phyloP scores from a whole-genome alignment of 208 protist genomes.

The Baffinella frigidus region DNA sequence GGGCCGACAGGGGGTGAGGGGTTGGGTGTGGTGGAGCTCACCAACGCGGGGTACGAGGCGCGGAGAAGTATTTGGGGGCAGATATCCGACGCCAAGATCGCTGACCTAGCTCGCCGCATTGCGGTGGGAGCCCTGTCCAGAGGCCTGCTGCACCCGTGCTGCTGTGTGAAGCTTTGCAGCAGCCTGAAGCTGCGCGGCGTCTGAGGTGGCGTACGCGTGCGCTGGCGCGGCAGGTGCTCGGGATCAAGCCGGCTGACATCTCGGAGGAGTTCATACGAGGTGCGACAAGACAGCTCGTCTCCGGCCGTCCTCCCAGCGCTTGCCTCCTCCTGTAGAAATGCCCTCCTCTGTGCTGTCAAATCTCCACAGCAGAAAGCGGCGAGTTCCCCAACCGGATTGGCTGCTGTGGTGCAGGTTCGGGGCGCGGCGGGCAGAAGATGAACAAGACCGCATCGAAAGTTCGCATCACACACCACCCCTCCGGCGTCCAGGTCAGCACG shows the following conservation, averaged over 20 bases:
- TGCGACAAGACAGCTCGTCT: too few species aligned
- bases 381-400: background rate
- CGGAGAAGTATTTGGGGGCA: background rate
- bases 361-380: background rate
- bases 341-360: background rate
- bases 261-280: background rate
- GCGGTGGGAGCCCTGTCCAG: background rate
- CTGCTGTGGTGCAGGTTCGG: too few species aligned
- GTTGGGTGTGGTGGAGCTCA: conserved; percentile 28
- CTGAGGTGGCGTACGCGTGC: too few species aligned
- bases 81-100: conserved; percentile 4
- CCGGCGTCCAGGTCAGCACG: background rate
- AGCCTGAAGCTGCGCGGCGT: too few species aligned
- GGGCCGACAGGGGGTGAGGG: too few species aligned
- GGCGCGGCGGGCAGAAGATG: conserved; percentile 14
- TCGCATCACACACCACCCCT: background rate
- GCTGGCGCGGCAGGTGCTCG: background rate
- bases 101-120: background rate
- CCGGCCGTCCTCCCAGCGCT: background rate
- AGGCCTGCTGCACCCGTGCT: too few species aligned
- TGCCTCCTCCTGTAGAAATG: background rate
- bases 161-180: too few species aligned
- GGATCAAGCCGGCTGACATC: background rate
- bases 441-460: conserved; percentile 14
- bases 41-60: background rate